Conservation (phyloP, 1,284 basidiomycete species). For the Ganoderma boninense region DNA sequence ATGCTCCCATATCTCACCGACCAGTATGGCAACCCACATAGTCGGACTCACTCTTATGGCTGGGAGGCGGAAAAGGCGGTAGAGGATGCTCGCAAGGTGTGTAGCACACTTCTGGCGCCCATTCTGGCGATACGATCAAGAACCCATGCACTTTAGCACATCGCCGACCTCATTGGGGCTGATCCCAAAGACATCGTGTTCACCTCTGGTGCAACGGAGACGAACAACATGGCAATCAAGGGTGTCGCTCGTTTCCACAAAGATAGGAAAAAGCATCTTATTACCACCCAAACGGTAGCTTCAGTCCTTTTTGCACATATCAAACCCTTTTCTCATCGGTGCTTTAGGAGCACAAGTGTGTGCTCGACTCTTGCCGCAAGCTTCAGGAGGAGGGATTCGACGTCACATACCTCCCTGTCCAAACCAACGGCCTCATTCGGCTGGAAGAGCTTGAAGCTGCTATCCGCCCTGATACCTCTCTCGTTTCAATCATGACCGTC, state of each 20-base stretch:
- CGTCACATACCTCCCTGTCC: conserved; percentile 95
- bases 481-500: conserved; percentile 93
- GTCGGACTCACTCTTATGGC: conserved; percentile 97
- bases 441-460: conserved; percentile 47
- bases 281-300: conserved; percentile 89
- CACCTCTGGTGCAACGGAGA: conserved; percentile 98
- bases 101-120: conserved; percentile 37
- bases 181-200: conserved; percentile 97
- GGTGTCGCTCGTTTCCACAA: conserved; percentile 96
- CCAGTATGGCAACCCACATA: conserved; percentile 98
- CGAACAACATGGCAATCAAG: conserved; percentile 98
- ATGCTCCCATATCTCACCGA: conserved; percentile 98
- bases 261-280: conserved; percentile 90
- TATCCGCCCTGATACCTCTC: conserved; percentile 43
- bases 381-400: conserved; percentile 98
- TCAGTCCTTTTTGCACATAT: neutral
- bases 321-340: neutral
- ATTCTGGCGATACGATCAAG: neutral
- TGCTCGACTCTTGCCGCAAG: conserved; percentile 96
- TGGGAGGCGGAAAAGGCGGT: conserved; percentile 98
- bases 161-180: conserved; percentile 93
- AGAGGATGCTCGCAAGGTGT: conserved; percentile 87
- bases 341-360: conserved; percentile 96
- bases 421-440: conserved; percentile 83
- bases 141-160: conserved; percentile 58